Conservation (phyloP, 2,329 filamentous ascomycete genomes). For the Paramyrothecium sp. region DNA sequence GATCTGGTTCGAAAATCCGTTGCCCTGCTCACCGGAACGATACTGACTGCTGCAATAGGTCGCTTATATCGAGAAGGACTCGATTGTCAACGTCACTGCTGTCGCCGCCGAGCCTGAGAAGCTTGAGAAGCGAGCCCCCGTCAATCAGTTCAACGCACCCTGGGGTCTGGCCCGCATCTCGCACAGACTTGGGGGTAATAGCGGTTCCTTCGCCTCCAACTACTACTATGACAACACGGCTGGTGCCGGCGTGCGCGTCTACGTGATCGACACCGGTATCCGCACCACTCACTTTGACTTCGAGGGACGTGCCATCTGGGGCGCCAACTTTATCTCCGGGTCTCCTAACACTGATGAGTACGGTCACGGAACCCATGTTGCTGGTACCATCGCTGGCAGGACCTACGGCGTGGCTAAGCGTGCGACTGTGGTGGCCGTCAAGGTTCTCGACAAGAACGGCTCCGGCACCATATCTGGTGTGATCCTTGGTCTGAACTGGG, state of each 20-base stretch:
- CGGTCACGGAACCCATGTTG: constrained; percentile 29
- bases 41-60: constrained; percentile 15
- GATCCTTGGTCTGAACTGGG: constrained; percentile 21
- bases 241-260: constrained; percentile 26
- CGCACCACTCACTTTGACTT: constrained; percentile 30
- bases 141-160: constrained; percentile 16
- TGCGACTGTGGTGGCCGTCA: constrained; percentile 23
- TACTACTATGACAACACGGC: constrained; percentile 22
- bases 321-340: constrained; percentile 19
- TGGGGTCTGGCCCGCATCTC: constrained; percentile 25
- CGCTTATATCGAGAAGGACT: constrained; percentile 36
- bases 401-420: constrained; percentile 29
- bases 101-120: not conserved
- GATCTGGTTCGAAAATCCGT: too few species aligned
- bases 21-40: too few species aligned
- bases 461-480: constrained; percentile 1
- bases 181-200: not conserved
- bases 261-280: constrained; percentile 45
- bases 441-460: constrained; percentile 20
- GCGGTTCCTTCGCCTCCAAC: not conserved
- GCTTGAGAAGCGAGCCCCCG: not conserved
- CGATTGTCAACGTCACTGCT: constrained; percentile 18
- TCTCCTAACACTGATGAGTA: constrained; percentile 22
- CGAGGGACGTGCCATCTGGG: constrained; percentile 23
- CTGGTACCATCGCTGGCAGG: constrained; percentile 25